A percentile compares a stretch with the other conserved stretches of the same genome.
Conservation (phyloP, 73 alveolate species). For the Halteria grandinella region DNA sequence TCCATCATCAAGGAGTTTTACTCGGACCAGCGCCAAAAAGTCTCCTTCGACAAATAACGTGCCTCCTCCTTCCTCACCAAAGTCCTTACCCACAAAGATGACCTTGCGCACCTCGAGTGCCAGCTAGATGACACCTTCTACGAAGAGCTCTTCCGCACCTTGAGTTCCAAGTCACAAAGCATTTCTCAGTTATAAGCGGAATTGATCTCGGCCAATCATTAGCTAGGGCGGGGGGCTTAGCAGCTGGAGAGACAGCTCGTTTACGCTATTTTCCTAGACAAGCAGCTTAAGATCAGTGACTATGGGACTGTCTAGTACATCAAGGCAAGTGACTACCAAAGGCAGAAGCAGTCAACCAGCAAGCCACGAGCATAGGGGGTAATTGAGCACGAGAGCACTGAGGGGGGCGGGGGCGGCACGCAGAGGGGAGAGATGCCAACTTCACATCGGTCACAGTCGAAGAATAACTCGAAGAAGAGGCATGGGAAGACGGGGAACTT, state of each 20-base stretch:
- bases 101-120: slow-evolving; percentile 4
- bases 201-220: background rate
- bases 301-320: slow-evolving; percentile 28
- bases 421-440: slow-evolving; percentile 1
- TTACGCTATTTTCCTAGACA: slow-evolving; percentile 17
- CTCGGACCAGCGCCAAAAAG: slow-evolving; percentile 12
- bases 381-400: slow-evolving; percentile 9
- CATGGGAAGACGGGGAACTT: background rate
- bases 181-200: background rate
- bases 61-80: background rate
- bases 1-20: slow-evolving; percentile 10
- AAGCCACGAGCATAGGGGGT: background rate
- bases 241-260: slow-evolving; percentile 2
- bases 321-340: slow-evolving; percentile 21
- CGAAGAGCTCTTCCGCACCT: slow-evolving; percentile 40
- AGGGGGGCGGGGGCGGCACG: slow-evolving; percentile 3
- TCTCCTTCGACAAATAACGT: slow-evolving; percentile 8
- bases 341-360: background rate
- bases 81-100: background rate
- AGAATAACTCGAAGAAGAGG: background rate
- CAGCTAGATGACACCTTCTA: background rate
- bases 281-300: slow-evolving; percentile 33
- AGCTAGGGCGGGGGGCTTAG: background rate
- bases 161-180: slow-evolving; percentile 14
- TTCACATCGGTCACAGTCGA: background rate